Base-by-base conservation (phyloP, 2,329 filamentous ascomycete species). In the Trichoderma sp. region DNA sequence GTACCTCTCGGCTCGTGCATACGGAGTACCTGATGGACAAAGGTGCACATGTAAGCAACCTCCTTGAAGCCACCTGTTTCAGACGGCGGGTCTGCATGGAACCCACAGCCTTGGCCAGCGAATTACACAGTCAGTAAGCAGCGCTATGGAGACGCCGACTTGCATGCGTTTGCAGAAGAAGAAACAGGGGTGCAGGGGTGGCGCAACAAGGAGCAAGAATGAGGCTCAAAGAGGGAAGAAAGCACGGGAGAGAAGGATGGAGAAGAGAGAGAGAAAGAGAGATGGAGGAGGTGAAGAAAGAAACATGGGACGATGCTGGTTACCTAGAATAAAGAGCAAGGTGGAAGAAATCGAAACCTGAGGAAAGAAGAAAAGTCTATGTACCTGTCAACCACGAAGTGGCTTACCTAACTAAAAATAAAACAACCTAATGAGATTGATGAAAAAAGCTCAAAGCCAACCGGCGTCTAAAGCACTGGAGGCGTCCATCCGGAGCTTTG, bases 91-190 rank as follows among this genome's bases (percentile, higher is more conserved):
- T 64, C 60, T 73, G 60, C 14, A 65, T 73, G 71, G 71, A 73
- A 65, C 71, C 67, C 60, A 29, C 31, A 2, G 45, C 16, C 24
- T 35, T 12, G 71, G 27, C 41, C 29, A 45, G 6, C 71, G 71
- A 73, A 73, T 73, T 56, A 45, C 27, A 72, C 6, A 59, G 27
- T 31, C 8, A 16, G 67, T 45, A 21, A 14, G 67, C 29, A 41
- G 56, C 24, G 60, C 60, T 56, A 73, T 73, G 71, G 71, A 73
- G 71, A 73, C 71, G 60, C 71, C 71, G 60, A 31, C 60, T 65
- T 73, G 71, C 71, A 73, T 53, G 60, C n/a, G 71, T 73, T 73
- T 73, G 71, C 71, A 73, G 71, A 65, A 64, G 41, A 21, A 65
- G 41, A 53, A 62, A 35, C 67, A 72, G 71, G 41, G 29, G 41